phyloP scores from a whole-genome alignment of 768 basidiomycete species.

The Inosperma sp. region DNA sequence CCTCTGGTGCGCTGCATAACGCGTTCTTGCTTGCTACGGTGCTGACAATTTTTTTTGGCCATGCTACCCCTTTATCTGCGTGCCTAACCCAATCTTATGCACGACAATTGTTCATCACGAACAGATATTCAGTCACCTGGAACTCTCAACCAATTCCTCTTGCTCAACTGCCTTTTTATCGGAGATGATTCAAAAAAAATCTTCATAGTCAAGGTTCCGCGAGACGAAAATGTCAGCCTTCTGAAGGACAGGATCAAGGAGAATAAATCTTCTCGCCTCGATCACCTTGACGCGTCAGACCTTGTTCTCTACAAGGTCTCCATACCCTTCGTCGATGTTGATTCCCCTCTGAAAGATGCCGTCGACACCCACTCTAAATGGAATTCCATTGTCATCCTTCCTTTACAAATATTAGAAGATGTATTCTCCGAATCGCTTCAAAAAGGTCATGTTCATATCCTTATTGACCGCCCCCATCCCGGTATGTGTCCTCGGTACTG shows the following conservation, averaged over 20 bases:
- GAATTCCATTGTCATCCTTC: background rate
- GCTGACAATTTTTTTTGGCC: too few relatives aligned
- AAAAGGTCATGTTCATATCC: background rate
- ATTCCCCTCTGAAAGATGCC: slow-evolving; percentile 1
- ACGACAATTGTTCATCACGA: too few relatives aligned
- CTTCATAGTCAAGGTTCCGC: background rate
- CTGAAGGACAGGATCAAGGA: background rate
- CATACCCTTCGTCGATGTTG: background rate
- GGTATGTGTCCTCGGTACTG: slow-evolving; percentile 1
- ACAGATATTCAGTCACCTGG: too few relatives aligned
- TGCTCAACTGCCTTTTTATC: background rate
- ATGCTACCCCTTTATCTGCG: too few relatives aligned
- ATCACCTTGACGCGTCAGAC: background rate
- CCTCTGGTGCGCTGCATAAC: too few relatives aligned
- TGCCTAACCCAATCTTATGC: too few relatives aligned
- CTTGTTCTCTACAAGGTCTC: background rate
- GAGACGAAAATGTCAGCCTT: background rate
- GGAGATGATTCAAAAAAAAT: background rate
- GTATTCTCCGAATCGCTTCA: background rate
- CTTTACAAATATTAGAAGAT: background rate
- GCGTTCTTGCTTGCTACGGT: too few relatives aligned
- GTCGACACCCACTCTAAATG: background rate
- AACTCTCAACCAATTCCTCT: too few relatives aligned
- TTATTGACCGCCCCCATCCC: background rate
- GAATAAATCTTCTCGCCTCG: too few relatives aligned